A percentile compares a stretch with the other conserved stretches of the same genome.
Evolutionary conservation across 2,329 filamentous ascomycete species (phyloP).

Genomic region (Dendrostoma leiphaemia): DNA sequence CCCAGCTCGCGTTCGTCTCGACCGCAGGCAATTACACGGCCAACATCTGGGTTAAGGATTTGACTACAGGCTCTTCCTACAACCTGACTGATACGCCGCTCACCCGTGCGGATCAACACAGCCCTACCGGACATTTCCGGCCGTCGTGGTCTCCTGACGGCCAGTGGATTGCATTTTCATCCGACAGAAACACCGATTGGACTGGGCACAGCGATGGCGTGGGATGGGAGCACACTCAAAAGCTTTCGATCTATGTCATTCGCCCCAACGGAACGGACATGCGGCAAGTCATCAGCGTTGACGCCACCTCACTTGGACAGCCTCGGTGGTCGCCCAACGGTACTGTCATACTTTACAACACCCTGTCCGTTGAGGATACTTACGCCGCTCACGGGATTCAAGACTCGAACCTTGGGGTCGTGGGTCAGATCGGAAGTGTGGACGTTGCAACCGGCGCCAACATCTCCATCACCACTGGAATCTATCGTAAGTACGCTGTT

Average conservation of each 20-base stretch:
- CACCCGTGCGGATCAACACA: conserved; percentile 14
- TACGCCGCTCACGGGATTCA: conserved; percentile 32
- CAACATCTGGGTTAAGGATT: conserved; percentile 39
- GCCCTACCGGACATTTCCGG: conserved; percentile 35
- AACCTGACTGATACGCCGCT: conserved; percentile 35
- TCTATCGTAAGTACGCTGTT: no score
- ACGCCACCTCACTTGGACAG: neutral
- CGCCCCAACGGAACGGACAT: conserved; percentile 34
- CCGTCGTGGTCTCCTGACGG: conserved; percentile 40
- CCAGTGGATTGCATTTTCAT: conserved; percentile 39
- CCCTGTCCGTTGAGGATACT: conserved; percentile 35
- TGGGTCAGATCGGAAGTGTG: conserved; percentile 32
- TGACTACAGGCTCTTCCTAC: conserved; percentile 27
- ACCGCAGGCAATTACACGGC: conserved; percentile 33
- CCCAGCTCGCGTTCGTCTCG: conserved; percentile 36
- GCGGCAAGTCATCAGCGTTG: conserved; percentile 3
- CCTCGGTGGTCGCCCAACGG: conserved; percentile 3
- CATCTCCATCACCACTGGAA: conserved; percentile 25
- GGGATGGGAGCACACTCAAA: conserved; percentile 40
- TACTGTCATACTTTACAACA: conserved; percentile 32
- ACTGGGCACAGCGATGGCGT: conserved; percentile 37
- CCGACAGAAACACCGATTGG: conserved; percentile 41
- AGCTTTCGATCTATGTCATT: conserved; percentile 37
- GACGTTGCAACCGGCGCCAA: conserved; percentile 37
- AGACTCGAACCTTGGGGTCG: conserved; percentile 20